Base-by-base conservation (phyloP, 129 eudicot genomes). In the Escallonia rubra region DNA sequence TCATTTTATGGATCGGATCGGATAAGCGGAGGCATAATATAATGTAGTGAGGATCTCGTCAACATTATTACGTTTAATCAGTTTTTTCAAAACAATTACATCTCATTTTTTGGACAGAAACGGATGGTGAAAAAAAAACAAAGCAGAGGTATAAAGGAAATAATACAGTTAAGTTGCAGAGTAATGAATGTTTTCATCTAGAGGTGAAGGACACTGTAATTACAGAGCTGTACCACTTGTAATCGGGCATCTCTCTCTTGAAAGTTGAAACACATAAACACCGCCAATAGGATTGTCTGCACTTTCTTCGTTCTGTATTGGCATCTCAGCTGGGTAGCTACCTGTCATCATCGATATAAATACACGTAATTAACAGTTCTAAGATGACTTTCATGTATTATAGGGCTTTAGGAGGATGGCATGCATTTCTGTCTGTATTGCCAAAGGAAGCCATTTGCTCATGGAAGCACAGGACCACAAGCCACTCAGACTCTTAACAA, bases 141-240 rank as follows among this genome's bases (percentile, higher is more conserved):
- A 55, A 10, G 69, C 69, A 65, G 71, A 66, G 51, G 43, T 16
- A 51, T 50, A 65, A 50, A 34, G 46, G 57, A 48, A 52, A 50
- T 65, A 38, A 12, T 52, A 34, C 66, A 50, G 23, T 34, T 65
- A 50, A 46, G 68, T 0, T 64, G 69, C 57, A 48, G 59, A 11
- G 59, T 3, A 43, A 11, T 43, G 43, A 61, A 41, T 5, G 43
- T 2, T 14, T 7, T 43, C 2, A 6, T n/a, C 9, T 3, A 55
- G 34, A 55, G 59, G 59, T 61, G 3, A 43, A 13, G 47, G 12
- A 41, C 14, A 34, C 43, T 59, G 64, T 41, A 11, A 59, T 40
- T 41, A 13, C 48, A 42, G 16, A 61, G 7, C 46, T 12, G 66
- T 61, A n/a, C 51, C 13, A n/a, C 50, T 43, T 8, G 46, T n/a